Percentiles rank a stretch among this genome's conserved stretches.
Evolutionary conservation across 1,284 basidiomycete species (phyloP).

Genomic region (Ceratobasidium theobromae): DNA sequence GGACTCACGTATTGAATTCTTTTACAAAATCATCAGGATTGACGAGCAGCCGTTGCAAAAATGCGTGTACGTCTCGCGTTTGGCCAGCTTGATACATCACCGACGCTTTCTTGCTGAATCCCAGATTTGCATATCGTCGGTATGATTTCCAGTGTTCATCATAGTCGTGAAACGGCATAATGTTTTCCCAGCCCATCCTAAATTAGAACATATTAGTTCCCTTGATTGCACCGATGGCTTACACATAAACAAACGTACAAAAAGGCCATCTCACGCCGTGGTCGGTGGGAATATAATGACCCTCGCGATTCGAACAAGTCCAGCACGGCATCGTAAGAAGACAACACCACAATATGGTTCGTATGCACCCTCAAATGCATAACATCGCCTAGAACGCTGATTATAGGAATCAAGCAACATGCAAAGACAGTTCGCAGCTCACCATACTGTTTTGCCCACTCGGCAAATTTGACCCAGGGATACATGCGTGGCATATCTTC

Average conservation of each 20-base stretch:
- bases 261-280: not conserved
- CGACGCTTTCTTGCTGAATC: slow-evolving; percentile 12
- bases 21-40: not conserved
- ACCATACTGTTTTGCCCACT: not conserved
- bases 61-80: not conserved
- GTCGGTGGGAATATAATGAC: not conserved
- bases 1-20: slow-evolving; percentile 5
- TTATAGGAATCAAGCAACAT: too few species aligned
- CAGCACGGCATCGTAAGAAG: not conserved
- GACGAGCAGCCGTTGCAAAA: not conserved
- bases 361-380: not conserved
- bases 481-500: not conserved
- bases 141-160: slow-evolving; percentile 2
- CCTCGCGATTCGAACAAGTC: slow-evolving; percentile 30
- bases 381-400: not conserved
- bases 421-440: too few species aligned
- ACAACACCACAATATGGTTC: slow-evolving; percentile 6
- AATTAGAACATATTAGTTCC: not conserved
- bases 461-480: slow-evolving; percentile 1
- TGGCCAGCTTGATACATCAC: not conserved
- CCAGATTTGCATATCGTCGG: not conserved
- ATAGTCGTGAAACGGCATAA: not conserved
- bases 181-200: slow-evolving; percentile 8
- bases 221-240: not conserved
- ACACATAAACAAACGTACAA: not conserved